Evolutionary conservation across 2,329 filamentous ascomycete genomes (phyloP).

Genomic region (Colletotrichum echinochloae): DNA sequence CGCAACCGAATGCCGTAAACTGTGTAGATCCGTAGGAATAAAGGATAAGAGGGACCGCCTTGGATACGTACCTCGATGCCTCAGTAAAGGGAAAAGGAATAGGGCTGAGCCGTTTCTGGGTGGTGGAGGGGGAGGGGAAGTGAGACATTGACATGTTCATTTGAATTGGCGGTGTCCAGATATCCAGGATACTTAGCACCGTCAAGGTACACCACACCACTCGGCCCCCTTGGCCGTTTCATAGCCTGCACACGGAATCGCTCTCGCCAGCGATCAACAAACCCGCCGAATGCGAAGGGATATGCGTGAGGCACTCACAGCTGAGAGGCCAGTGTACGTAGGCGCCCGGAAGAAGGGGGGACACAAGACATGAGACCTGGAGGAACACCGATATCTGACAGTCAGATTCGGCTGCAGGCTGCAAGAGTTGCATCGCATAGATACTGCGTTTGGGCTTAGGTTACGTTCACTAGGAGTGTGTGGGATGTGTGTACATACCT

Average conservation of each 20-base stretch:
- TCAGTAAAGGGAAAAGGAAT: neutral
- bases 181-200: neutral
- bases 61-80: neutral
- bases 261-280: neutral
- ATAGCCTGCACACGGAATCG: neutral
- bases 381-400: neutral
- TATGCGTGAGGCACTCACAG: neutral
- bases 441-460: neutral
- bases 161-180: neutral
- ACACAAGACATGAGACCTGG: neutral
- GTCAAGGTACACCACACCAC: neutral
- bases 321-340: slow-evolving; percentile 4
- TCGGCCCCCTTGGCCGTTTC: neutral
- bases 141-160: neutral
- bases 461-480: neutral
- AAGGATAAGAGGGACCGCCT: neutral
- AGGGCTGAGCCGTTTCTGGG: slow-evolving; percentile 9
- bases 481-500: neutral
- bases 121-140: too few relatives aligned
- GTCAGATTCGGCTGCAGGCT: slow-evolving; percentile 1
- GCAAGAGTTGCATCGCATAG: slow-evolving; percentile 5
- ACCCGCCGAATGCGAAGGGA: neutral
- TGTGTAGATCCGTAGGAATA: neutral
- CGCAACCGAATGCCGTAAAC: neutral
- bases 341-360: neutral